Conservation (phyloP, 106 monocot species). For the Ottelia alismoides region DNA sequence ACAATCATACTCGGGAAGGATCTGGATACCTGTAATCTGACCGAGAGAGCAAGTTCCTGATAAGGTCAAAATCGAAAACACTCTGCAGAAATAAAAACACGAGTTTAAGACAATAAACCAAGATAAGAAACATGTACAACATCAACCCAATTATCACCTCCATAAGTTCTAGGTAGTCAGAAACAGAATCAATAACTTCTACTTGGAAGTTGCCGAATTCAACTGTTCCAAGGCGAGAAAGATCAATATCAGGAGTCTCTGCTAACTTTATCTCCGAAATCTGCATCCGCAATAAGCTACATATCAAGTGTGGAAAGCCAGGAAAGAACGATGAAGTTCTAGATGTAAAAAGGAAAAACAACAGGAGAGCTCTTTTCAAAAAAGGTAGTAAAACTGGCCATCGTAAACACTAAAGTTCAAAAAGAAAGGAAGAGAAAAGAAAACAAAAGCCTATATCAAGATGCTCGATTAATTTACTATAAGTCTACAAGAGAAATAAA, state of each 20-base stretch:
- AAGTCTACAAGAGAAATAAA: too few species aligned
- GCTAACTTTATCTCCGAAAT: conserved; percentile 86
- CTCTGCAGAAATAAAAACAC: conserved; percentile 28
- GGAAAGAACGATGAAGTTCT: neutral
- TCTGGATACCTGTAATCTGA: conserved; percentile 92
- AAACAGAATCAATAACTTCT: conserved; percentile 91
- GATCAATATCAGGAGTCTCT: conserved; percentile 79
- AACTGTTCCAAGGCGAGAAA: conserved; percentile 48
- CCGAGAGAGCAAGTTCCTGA: conserved; percentile 61
- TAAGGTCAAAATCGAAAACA: conserved; percentile 92
- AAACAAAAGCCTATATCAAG: neutral
- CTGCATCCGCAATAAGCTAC: conserved; percentile 22
- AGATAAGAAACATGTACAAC: too few species aligned
- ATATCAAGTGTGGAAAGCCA: neutral
- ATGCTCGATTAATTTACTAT: too few species aligned
- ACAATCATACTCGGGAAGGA: too few species aligned
- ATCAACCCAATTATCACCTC: conserved; percentile 77
- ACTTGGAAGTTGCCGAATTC: conserved; percentile 61
- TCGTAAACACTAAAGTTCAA: too few species aligned
- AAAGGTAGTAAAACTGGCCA: too few species aligned
- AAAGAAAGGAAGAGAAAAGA: neutral
- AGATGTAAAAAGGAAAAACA: neutral
- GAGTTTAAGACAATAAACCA: neutral
- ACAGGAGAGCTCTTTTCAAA: neutral
- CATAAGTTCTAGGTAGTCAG: conserved; percentile 90